These are phyloP conservation scores for Naganishia onofrii DNA, from an alignment of 768 basidiomycete species.

Conservation along the genomic window DNA sequence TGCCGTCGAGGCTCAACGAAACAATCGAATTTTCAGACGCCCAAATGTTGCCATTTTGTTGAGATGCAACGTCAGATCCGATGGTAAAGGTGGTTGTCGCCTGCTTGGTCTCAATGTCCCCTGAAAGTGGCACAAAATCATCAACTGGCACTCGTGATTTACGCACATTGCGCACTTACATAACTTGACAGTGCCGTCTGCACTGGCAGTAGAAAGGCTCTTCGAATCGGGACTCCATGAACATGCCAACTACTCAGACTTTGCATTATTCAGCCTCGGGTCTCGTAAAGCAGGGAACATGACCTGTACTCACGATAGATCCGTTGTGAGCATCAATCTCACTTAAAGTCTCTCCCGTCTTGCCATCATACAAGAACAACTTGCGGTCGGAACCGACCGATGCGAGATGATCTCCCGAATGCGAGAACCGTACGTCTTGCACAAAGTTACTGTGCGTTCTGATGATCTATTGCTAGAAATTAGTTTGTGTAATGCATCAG, in stretches of 20 bases:
- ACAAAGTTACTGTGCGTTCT: slow-evolving; percentile 88
- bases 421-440: slow-evolving; percentile 80
- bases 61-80: slow-evolving; percentile 69
- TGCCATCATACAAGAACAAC: slow-evolving; percentile 84
- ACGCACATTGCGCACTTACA: slow-evolving; percentile 58
- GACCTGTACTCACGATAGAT: slow-evolving; percentile 37
- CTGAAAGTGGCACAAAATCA: slow-evolving; percentile 52
- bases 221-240: slow-evolving; percentile 75
- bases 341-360: slow-evolving; percentile 71
- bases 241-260: slow-evolving; percentile 53
- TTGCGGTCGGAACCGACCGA: slow-evolving; percentile 84
- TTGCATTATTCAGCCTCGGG: slow-evolving; percentile 63
- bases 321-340: slow-evolving; percentile 54
- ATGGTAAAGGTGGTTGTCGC: slow-evolving; percentile 67
- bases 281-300: slow-evolving; percentile 36
- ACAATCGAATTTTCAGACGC: slow-evolving; percentile 67
- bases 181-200: slow-evolving; percentile 80
- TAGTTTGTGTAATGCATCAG: neutral
- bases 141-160: too few species aligned
- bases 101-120: slow-evolving; percentile 76
- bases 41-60: slow-evolving; percentile 87
- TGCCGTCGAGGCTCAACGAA: slow-evolving; percentile 77
- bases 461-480: slow-evolving; percentile 58
- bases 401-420: slow-evolving; percentile 76
- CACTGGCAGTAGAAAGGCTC: slow-evolving; percentile 73